phyloP scores from a whole-genome alignment of 2,329 filamentous ascomycete genomes.

The Penicillium sp. region DNA sequence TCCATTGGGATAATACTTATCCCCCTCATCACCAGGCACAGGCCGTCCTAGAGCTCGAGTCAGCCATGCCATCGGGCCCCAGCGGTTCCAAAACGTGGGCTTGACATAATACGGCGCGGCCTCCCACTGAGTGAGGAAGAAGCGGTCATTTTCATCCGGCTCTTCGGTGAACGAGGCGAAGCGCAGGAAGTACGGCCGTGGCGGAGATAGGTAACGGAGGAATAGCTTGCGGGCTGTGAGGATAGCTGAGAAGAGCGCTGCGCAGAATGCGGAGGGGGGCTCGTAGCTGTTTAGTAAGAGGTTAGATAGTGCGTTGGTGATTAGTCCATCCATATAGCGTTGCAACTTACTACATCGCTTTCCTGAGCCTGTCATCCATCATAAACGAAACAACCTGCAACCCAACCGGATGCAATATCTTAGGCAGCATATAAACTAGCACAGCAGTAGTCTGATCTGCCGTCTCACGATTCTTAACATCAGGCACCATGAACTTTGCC shows the following conservation, averaged over 20 bases:
- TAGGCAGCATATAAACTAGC: constrained; percentile 58
- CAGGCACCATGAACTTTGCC: constrained; percentile 56
- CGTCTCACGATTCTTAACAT: constrained; percentile 50
- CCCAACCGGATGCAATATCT: constrained; percentile 48
- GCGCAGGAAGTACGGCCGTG: constrained; percentile 51
- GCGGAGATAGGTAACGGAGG: constrained; percentile 60
- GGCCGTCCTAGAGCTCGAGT: constrained; percentile 48
- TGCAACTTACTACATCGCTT: constrained; percentile 61
- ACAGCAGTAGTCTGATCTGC: constrained; percentile 62
- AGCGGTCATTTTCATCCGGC: constrained; percentile 56
- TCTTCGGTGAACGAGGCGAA: constrained; percentile 44
- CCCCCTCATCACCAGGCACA: constrained; percentile 50
- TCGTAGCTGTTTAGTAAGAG: constrained; percentile 35
- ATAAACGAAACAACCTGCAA: constrained; percentile 57
- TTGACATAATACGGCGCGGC: constrained; percentile 66
- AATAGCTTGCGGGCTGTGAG: constrained; percentile 56
- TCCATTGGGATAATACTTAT: constrained; percentile 51
- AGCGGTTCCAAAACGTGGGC: constrained; percentile 61
- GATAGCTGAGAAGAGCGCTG: constrained; percentile 46
- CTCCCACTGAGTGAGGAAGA: constrained; percentile 55
- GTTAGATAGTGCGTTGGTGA: background rate
- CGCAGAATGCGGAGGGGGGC: constrained; percentile 37
- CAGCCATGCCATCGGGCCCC: constrained; percentile 58
- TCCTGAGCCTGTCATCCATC: constrained; percentile 64
- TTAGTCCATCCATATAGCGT: background rate